These are phyloP conservation scores for Parsonsia alboflavescens DNA, from an alignment of 257 asterid species.

Conservation along the genomic window DNA sequence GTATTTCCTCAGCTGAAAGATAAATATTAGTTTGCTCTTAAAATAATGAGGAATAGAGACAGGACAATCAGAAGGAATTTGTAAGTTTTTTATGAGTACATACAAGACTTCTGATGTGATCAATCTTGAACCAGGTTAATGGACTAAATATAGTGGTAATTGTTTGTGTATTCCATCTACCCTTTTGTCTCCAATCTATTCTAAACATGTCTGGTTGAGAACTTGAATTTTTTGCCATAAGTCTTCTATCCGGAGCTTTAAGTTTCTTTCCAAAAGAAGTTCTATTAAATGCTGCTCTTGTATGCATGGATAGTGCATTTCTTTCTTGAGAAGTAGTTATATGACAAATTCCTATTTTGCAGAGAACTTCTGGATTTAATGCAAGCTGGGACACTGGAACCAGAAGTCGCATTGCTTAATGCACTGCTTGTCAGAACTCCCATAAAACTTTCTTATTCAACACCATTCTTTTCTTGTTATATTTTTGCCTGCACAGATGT, in stretches of 20 bases:
- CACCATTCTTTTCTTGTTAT: background rate
- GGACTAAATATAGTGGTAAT: background rate
- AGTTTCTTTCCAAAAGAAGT: background rate
- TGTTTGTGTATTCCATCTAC: too few species aligned
- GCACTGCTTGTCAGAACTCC: conserved; percentile 68
- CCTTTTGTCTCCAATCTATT: background rate
- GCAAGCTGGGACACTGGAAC: conserved; percentile 80
- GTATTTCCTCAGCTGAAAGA: background rate
- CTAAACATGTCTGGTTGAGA: background rate
- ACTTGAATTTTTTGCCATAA: background rate
- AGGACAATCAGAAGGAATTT: background rate
- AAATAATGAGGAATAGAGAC: background rate
- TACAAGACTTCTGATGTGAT: background rate
- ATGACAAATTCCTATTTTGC: conserved; percentile 18
- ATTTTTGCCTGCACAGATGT: background rate
- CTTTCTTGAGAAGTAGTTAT: background rate
- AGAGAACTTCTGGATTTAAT: conserved; percentile 73
- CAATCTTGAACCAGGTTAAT: background rate
- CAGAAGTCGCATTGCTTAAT: conserved; percentile 81
- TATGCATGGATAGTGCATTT: background rate
- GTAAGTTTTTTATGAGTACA: background rate
- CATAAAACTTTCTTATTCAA: conserved; percentile 2
- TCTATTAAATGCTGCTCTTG: background rate
- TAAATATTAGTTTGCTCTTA: background rate
- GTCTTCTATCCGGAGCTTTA: background rate